These are phyloP conservation scores for Tylopilus vinaceipallidus DNA, from an alignment of 768 basidiomycete genomes.

Conservation along the genomic window DNA sequence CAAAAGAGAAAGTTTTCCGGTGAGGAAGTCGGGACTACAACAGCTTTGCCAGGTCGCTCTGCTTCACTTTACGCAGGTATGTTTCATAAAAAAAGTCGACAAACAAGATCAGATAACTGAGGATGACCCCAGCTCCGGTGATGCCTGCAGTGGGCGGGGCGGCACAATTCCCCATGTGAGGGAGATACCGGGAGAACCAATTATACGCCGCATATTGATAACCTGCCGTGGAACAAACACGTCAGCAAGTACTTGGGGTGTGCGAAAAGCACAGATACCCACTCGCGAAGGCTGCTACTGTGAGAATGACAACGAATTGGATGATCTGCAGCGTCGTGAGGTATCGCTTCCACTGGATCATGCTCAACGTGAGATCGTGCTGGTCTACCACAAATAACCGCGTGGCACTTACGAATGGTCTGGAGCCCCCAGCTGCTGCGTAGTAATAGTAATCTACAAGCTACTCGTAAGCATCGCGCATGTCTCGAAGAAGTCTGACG, in stretches of 20 bases:
- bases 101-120: constrained; percentile 22
- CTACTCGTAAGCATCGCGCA: not conserved
- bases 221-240: constrained; percentile 2
- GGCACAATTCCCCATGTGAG: constrained; percentile 17
- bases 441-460: constrained; percentile 93
- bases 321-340: constrained; percentile 24
- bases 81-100: constrained; percentile 23
- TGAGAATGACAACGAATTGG: constrained; percentile 22
- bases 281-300: constrained; percentile 5
- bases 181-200: constrained; percentile 16
- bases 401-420: constrained; percentile 16
- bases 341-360: constrained; percentile 23
- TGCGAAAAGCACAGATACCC: too few species aligned
- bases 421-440: constrained; percentile 71
- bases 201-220: constrained; percentile 22
- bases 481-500: constrained; percentile 22
- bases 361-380: too few species aligned
- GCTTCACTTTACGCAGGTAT: constrained; percentile 6
- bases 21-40: too few species aligned
- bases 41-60: too few species aligned
- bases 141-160: constrained; percentile 15
- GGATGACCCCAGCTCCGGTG: constrained; percentile 9
- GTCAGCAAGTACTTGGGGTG: too few species aligned
- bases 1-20: too few species aligned
- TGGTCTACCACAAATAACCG: too few species aligned